Base-by-base conservation (phyloP, 164 flowering plant genomes). In the Stephania cephalantha region DNA sequence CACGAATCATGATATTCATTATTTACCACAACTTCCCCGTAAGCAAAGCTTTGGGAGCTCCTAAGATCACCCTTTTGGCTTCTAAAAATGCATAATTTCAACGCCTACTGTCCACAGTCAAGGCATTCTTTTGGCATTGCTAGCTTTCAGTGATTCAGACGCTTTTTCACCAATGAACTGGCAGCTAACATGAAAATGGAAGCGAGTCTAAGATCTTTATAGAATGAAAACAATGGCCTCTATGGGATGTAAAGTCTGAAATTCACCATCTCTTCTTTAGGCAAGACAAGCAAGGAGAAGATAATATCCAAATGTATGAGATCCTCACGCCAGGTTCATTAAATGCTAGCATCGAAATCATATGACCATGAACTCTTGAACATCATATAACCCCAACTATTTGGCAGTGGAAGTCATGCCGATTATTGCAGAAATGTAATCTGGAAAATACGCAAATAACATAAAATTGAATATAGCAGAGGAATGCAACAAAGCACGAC, bases 381-480 rank as follows among this genome's bases (percentile, higher is more conserved):
- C 10, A 53, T 18, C 13, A 3, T 53, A 11, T 53, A 18, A 18
- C 61, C 61, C 61, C 42, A 2, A 35, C 42, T 35, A 35, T 12
- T 53, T 12, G 18, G 18, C 18, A 18, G 61, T 7, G 0, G 61
- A 53, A 53, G 61, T 53, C 61, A 13, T 53, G 61, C 48, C 72
- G 73, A 68, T 45, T 48, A 22, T 73, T 88, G 81, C 89, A 91
- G 96, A 84, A 82, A 85, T 72, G 95, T 93, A 71, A 80, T 84
- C 30, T 93, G 98, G 96, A 75, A 85, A 52, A 78, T 73, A 44
- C 95, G 96, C 1, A 96, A 35, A 97, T 0, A 73, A 58, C 1
- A 91, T 98, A 72, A 78, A 88, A 71, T 74, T 68, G 0, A 77
- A 76, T 18, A 80, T 10, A 1, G 74, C 67, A 76, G 95, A 35